A percentile compares a stretch with the other conserved stretches of the same genome.
phyloP scores from a whole-genome alignment of 78 protist genomes.

The Anaeramoeba ignava region DNA sequence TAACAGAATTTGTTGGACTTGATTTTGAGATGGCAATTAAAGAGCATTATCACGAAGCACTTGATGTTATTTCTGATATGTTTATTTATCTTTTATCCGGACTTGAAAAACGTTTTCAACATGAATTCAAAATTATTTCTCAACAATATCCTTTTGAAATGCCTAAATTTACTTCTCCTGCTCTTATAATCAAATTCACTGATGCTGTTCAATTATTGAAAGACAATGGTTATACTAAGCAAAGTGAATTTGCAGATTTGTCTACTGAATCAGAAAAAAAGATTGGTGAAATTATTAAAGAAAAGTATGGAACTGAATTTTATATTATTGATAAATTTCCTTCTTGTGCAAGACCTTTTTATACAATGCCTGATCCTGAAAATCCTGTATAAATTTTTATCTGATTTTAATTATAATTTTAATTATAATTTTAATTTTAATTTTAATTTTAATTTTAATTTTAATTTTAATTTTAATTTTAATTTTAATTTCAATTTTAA shows the following conservation, averaged over 20 bases:
- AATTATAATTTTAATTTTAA: too few species aligned
- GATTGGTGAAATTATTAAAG: constrained; percentile 78
- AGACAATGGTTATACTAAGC: background rate
- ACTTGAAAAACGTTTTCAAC: constrained; percentile 31
- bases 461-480: too few species aligned
- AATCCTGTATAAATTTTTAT: constrained; percentile 22
- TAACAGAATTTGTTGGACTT: constrained; percentile 94
- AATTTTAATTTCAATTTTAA: too few species aligned
- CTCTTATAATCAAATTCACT: background rate
- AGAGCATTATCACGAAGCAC: constrained; percentile 33
- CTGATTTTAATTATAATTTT: too few species aligned
- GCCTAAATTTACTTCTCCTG: constrained; percentile 27
- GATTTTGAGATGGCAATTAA: constrained; percentile 90
- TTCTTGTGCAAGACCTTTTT: constrained; percentile 87
- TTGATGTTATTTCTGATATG: constrained; percentile 59
- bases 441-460: too few species aligned
- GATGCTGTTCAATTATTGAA: background rate
- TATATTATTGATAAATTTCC: constrained; percentile 82
- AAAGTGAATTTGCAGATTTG: constrained; percentile 3
- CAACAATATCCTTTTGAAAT: constrained; percentile 58
- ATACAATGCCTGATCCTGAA: constrained; percentile 91
- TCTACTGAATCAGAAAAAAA: constrained; percentile 58
- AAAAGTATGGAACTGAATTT: constrained; percentile 80
- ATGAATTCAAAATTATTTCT: constrained; percentile 36
- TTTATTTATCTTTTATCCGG: constrained; percentile 65